Evolutionary conservation across 2,329 filamentous ascomycete genomes (phyloP).

Genomic region (Grosmannia serpens): DNA sequence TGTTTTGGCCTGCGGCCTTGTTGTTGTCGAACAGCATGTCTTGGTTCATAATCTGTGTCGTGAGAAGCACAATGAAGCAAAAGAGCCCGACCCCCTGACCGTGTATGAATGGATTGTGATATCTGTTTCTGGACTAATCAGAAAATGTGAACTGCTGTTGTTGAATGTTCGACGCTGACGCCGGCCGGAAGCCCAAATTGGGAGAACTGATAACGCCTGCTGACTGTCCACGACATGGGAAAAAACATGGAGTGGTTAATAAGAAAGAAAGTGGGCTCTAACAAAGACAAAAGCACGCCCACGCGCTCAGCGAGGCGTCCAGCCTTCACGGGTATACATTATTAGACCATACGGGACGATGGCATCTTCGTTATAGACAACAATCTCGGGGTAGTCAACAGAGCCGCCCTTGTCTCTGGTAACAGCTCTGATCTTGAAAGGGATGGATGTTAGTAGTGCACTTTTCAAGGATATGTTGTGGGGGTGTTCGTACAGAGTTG

Average conservation of each 20-base stretch:
- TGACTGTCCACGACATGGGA: too few species aligned
- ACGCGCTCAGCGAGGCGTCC: background rate
- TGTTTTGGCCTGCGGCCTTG: background rate
- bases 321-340: background rate
- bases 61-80: too few species aligned
- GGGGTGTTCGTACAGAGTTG: background rate
- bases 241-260: too few species aligned
- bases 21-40: background rate
- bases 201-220: too few species aligned
- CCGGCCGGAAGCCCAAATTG: too few species aligned
- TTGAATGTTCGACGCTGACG: too few species aligned
- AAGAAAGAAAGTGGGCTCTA: background rate
- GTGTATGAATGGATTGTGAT: too few species aligned
- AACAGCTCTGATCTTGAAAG: background rate
- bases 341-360: constrained; percentile 3
- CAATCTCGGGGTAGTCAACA: constrained; percentile 1
- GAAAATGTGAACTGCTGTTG: too few species aligned
- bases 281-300: background rate
- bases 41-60: background rate
- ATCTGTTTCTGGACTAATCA: too few species aligned
- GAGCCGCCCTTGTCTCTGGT: constrained; percentile 1
- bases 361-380: constrained; percentile 1
- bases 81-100: too few species aligned
- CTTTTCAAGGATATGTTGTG: background rate
- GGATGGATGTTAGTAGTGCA: background rate